Evolutionary conservation across 495 filamentous ascomycete species (phyloP).

Genomic region (Penicillium malachiteum): DNA sequence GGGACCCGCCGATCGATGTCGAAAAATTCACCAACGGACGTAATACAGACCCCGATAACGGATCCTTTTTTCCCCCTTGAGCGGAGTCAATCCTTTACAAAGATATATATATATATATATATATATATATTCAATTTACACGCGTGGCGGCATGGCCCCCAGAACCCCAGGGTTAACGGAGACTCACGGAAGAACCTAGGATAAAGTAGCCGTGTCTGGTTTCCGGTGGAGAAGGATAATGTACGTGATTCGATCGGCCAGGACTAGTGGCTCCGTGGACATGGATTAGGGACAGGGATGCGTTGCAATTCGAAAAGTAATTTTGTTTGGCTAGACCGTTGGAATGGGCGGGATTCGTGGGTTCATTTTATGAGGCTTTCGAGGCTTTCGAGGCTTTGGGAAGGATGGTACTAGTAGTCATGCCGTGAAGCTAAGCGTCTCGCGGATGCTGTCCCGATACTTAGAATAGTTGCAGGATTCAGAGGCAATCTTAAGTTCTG

Average conservation of each 20-base stretch:
- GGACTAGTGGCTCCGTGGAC: conserved; percentile 17
- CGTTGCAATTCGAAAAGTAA: conserved; percentile 6
- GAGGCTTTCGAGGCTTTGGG: too few relatives aligned
- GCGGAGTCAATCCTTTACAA: conserved; percentile 7
- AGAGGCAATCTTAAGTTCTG: conserved; percentile 3
- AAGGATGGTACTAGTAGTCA: too few relatives aligned
- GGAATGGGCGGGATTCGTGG: too few relatives aligned
- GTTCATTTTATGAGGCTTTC: too few relatives aligned
- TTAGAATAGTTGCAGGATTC: conserved; percentile 6
- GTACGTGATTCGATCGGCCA: conserved; percentile 5
- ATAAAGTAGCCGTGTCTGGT: conserved; percentile 5
- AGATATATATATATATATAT: too few relatives aligned
- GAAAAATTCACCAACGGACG: not conserved
- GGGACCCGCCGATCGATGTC: not conserved
- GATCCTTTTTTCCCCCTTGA: not conserved
- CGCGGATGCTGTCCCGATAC: conserved; percentile 16
- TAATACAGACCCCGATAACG: too few relatives aligned
- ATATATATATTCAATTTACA: too few relatives aligned
- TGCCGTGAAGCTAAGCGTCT: not conserved
- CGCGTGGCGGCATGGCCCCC: conserved; percentile 11
- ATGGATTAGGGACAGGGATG: conserved; percentile 12
- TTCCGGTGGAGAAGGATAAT: not conserved
- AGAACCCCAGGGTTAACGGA: not conserved
- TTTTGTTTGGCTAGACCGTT: conserved; percentile 17
- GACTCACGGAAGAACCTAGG: conserved; percentile 1